Evolutionary conservation across 2,329 filamentous ascomycete species (phyloP).

Genomic region (Penicillium digitatum): DNA sequence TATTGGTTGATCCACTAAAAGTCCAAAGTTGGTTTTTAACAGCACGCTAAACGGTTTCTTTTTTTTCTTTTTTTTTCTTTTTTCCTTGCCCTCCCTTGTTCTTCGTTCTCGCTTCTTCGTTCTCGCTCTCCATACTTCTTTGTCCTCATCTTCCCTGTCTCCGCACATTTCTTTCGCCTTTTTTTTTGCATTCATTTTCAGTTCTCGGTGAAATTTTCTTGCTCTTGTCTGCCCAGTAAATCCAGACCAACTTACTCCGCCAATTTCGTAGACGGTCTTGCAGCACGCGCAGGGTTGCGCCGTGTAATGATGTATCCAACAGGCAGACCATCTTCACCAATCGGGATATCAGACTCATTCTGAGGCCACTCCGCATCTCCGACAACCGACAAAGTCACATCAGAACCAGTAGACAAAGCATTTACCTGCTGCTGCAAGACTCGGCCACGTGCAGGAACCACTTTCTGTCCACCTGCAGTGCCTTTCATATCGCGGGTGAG

Average conservation of each 20-base stretch:
- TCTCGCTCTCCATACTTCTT: background rate
- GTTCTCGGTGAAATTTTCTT: background rate
- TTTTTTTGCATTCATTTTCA: background rate
- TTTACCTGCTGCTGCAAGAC: background rate
- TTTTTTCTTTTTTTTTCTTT: background rate
- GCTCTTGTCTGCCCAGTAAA: background rate
- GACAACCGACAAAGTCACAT: background rate
- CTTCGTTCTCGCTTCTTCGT: background rate
- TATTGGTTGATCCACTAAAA: slow-evolving; percentile 2
- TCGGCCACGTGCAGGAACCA: background rate
- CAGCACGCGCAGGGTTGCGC: slow-evolving; percentile 11
- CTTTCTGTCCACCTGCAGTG: background rate
- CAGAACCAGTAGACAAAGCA: background rate
- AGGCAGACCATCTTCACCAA: slow-evolving; percentile 1
- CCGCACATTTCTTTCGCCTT: background rate
- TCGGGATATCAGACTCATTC: background rate
- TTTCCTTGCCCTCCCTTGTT: no score
- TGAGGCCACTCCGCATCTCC: background rate
- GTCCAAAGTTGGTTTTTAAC: background rate
- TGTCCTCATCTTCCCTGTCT: background rate
- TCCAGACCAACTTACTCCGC: background rate
- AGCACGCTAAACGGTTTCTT: background rate
- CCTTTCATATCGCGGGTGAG: background rate
- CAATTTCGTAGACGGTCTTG: slow-evolving; percentile 11
- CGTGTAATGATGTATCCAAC: slow-evolving; percentile 6